phyloP scores from a whole-genome alignment of 768 basidiomycete genomes.

The Cyclocybe cylindracea region DNA sequence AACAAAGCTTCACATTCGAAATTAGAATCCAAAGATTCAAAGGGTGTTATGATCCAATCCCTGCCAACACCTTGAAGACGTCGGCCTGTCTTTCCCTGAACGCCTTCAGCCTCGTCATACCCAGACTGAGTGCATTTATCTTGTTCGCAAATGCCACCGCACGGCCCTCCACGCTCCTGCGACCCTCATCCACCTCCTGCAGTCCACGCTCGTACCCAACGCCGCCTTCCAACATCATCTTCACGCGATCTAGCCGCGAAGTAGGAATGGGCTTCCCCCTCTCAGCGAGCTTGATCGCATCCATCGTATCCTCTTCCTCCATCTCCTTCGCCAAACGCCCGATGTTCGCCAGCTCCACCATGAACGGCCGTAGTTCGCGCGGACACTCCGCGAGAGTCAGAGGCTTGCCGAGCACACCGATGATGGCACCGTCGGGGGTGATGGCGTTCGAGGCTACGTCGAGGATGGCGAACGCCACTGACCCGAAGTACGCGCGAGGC shows the following conservation, averaged over 20 bases:
- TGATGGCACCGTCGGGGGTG: constrained; percentile 48
- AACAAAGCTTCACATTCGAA: no score
- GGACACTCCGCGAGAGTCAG: constrained; percentile 68
- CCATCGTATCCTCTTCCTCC: constrained; percentile 52
- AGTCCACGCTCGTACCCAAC: constrained; percentile 42
- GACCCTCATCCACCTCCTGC: constrained; percentile 32
- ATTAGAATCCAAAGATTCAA: no score
- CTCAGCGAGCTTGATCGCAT: constrained; percentile 45
- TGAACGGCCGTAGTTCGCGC: constrained; percentile 61
- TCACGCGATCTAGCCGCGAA: constrained; percentile 62
- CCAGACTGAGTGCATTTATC: constrained; percentile 72
- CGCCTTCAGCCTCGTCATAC: constrained; percentile 66
- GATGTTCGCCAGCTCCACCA: constrained; percentile 61
- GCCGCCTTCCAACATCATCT: constrained; percentile 57
- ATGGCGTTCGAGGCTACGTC: constrained; percentile 58
- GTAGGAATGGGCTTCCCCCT: constrained; percentile 33
- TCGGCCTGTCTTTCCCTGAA: constrained; percentile 72
- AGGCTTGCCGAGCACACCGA: constrained; percentile 57
- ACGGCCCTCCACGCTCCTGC: constrained; percentile 60
- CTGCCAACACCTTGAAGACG: constrained; percentile 68
- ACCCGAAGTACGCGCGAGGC: constrained; percentile 76
- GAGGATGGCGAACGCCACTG: constrained; percentile 72
- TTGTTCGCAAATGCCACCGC: constrained; percentile 76
- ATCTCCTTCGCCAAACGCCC: constrained; percentile 50
- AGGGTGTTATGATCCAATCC: constrained; percentile 34